Base-by-base conservation (phyloP, 1,284 basidiomycete species). In the Gomphus sp. region DNA sequence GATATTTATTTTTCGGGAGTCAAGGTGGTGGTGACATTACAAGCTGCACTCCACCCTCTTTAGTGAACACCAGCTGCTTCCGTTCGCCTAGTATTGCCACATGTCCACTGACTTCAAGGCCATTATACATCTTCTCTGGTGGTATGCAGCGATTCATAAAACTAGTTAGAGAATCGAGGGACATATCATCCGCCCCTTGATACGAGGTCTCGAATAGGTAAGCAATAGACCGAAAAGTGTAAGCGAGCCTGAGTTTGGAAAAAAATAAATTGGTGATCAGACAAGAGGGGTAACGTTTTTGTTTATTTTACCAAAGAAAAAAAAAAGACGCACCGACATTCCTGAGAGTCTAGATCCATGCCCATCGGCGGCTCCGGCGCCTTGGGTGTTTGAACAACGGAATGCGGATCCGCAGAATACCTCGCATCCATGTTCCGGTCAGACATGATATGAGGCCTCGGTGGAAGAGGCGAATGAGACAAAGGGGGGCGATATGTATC, bases 21-120 rank as follows among this genome's bases (percentile, higher is more conserved):
- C 25, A 52, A 16, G 3, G 41, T 45, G 54, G 22, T 45, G 39
- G 45, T 25, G 48, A 12, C 10, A 11, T 31, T 28, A 51, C 16
- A n/a, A 58, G 37, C 25, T 58, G 57, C 49, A 59, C 51, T 28
- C 58, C 58, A 14, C 58, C 58, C 47, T 54, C 51, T 28, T 53
- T 43, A 1, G 58, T 59, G 37, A 59, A 59, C 11, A 54, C 34
- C 4, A 59, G 41, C 51, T 54, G 44, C 22, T 55, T 45, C 31
- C 58, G 25, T 45, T 47, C 36, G 10, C 58, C 58, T 11, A 59
- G 36, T 28, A 54, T 34, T 18, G 43, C 58, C 18, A 59, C 58
- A 37, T 41, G 52, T 41, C 44, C 28, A 31, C 52, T 54, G 25
- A 59, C 51, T 43, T 59, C 58, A 11, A 47, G 39, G 5, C 39